Conservation (phyloP, 352 stramenopile genomes). For the Phytopythium boreale region DNA sequence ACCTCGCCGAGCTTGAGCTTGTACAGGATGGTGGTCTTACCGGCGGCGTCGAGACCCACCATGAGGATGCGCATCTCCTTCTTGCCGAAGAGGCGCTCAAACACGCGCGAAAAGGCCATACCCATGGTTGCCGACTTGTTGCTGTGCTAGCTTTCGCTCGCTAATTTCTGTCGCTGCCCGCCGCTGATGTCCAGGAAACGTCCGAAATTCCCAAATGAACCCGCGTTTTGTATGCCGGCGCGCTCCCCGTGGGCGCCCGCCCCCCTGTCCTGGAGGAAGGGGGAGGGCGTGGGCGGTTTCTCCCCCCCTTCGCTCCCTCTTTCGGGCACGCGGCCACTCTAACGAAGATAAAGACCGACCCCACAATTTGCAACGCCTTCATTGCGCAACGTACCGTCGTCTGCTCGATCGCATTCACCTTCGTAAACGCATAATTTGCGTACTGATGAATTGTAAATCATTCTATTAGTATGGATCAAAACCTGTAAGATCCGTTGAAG, state of each 20-base stretch:
- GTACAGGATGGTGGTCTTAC: conserved; percentile 99
- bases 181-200: conserved; percentile 13
- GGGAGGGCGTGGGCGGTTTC: not conserved
- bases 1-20: conserved; percentile 92
- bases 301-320: not conserved
- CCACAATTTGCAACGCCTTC: not conserved
- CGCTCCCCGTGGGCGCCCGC: not conserved
- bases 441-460: not conserved
- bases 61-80: conserved; percentile 99
- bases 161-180: conserved; percentile 24
- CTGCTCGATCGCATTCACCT: conserved; percentile 2
- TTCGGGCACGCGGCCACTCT: not conserved
- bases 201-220: conserved; percentile 56
- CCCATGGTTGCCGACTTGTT: conserved; percentile 88
- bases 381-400: conserved; percentile 5
- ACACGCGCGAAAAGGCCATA: conserved; percentile 96
- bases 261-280: not conserved
- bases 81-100: conserved; percentile 97
- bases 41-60: conserved; percentile 98
- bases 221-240: conserved; percentile 10
- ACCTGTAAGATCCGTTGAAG: not conserved
- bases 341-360: not conserved
- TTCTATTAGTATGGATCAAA: not conserved
- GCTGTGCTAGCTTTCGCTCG: conserved; percentile 7
- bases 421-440: not conserved